Evolutionary conservation across 2,329 filamentous ascomycete genomes (phyloP), one percentile per base, ranked within the genome.

Genomic region (Colletotrichum truncatum): DNA sequence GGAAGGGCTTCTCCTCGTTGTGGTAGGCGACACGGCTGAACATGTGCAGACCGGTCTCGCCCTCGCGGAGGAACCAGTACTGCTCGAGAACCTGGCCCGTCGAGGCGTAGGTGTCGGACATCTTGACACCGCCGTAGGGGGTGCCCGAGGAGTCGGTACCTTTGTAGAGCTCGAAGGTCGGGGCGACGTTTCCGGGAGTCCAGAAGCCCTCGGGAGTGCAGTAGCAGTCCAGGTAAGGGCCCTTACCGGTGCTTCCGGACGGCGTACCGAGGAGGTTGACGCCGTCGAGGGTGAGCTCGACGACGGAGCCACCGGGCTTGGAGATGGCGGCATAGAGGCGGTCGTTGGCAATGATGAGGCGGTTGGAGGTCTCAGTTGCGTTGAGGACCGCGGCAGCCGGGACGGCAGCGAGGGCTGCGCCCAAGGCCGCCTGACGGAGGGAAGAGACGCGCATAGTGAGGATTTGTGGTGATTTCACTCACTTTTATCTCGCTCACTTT

Each of bases 31-130:
- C 71, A 12, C 86, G 82, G 64, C 80, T 84, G 74, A 89, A 89
- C 3, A 82, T 83, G 70, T 89, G 87, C 46, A 89, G 73, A 0
- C 87, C 87, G 0, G 86, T 88, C 72, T 89, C 87, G 6, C 82
- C 83, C 43, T 88, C 85, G n/a, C 84, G 78, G 4, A 89, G 74
- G 69, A 89, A 89, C 85, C 85, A 89, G 73, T 88, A 89, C 69
- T 89, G 86, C 70, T 89, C 83, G 28, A 89, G 78, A 9, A 83
- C 68, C 69, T 89, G 85, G 4, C 85, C 85, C 0, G 86, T 88
- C 0, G 80, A 77, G 1, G 81, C 78, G 69, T 89, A 88, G 0
- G 80, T 83, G 66, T 89, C 85, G 64, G 82, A 84, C 80, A 89
- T 83, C 51, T 84, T 79, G 32, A 88, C 81, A 2, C 86, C 85